Evolutionary conservation across 768 basidiomycete species (phyloP).

Genomic region (Collybia sp.): DNA sequence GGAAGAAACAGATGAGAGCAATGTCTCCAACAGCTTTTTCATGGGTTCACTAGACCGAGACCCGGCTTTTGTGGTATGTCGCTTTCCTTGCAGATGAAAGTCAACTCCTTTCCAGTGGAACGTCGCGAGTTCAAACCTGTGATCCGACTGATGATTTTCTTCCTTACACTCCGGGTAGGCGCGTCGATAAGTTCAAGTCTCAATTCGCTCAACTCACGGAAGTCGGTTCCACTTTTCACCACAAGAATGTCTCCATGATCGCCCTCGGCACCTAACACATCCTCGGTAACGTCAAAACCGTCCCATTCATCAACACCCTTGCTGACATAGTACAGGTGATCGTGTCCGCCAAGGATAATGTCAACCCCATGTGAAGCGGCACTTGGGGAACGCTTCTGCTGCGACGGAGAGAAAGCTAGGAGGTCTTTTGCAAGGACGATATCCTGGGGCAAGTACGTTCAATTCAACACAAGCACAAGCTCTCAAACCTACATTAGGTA

Average conservation of each 20-base stretch:
- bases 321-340: slow-evolving; percentile 77
- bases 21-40: slow-evolving; percentile 49
- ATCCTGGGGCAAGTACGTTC: slow-evolving; percentile 42
- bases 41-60: slow-evolving; percentile 54
- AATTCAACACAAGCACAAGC: neutral
- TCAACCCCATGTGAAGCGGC: slow-evolving; percentile 70
- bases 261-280: slow-evolving; percentile 63
- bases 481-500: slow-evolving; percentile 40
- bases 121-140: slow-evolving; percentile 36
- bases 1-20: slow-evolving; percentile 65
- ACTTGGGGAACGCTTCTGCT: slow-evolving; percentile 38
- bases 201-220: slow-evolving; percentile 80
- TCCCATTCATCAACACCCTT: slow-evolving; percentile 67
- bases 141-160: slow-evolving; percentile 56
- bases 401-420: slow-evolving; percentile 51
- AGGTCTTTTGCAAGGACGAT: slow-evolving; percentile 66
- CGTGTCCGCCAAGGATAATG: slow-evolving; percentile 83
- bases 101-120: neutral
- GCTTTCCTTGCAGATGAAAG: slow-evolving; percentile 44
- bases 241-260: slow-evolving; percentile 69
- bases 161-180: slow-evolving; percentile 58
- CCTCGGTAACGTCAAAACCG: slow-evolving; percentile 46
- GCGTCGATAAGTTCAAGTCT: slow-evolving; percentile 56
- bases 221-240: slow-evolving; percentile 88
- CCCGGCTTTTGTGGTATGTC: slow-evolving; percentile 55